Evolutionary conservation across 768 basidiomycete species (phyloP), one percentile per base, ranked within the genome.

Genomic region (Termitomyces sp.): DNA sequence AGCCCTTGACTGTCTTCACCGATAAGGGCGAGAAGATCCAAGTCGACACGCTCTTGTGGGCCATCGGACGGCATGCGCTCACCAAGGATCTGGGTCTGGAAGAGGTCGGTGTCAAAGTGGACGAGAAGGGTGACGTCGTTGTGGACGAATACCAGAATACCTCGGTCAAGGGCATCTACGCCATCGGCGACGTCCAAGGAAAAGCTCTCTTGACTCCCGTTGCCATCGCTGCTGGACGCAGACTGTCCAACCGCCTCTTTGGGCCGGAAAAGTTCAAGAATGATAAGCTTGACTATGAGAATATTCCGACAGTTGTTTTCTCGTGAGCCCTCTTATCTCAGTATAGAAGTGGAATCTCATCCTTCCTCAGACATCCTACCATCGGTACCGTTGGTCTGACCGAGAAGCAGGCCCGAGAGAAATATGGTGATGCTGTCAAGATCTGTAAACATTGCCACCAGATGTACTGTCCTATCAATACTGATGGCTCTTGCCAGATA

Each of bases 281-380:
- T 48, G 89, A 96, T 65, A 94, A 96, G 71, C 78, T 98, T 56
- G 79, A 77, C 63, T 99, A 98, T 68, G 79, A 86, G 35, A 83
- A 98, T 68, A 94, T 99, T 57, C 88, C 97, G 3, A 91, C 87
- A 47, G 97, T 98, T 59, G 94, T 98, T 55, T 98, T 98, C 76
- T 92, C 96, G 93, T 95, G 62, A 67, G 93, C 81, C 3, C 7
- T n/a, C 46, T 51, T 49, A 40, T 55, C 33, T 28, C 35, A 60
- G 26, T 51, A 45, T n/a, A 9, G 12, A 49, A 42, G 37, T 30
- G 43, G 43, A 48, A 37, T 56, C 56, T 33, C 57, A 52, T 61
- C 30, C 50, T 7, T 47, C 12, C 12, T 31, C 60, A 96, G 93
- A 8, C 96, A 98, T 70, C 97, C 96, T 0, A 85, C 96, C 12